Conservation (phyloP, 2,329 filamentous ascomycete genomes). For the Ophiostoma sp. region DNA sequence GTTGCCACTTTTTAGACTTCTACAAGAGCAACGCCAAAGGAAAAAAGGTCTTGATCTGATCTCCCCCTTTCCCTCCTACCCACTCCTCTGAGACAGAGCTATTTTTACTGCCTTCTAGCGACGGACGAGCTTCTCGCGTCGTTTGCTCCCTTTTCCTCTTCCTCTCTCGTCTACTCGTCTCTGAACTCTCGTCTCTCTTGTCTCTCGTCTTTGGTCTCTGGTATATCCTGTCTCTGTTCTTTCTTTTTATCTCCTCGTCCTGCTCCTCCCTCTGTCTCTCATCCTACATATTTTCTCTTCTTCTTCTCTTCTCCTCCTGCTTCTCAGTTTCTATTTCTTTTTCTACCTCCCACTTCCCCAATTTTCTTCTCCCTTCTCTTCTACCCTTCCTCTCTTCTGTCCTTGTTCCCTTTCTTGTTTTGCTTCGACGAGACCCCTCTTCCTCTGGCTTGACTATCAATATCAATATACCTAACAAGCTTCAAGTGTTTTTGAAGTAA, state of each 20-base stretch:
- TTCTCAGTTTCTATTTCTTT: slow-evolving; percentile 19
- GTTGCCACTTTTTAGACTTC: slow-evolving; percentile 22
- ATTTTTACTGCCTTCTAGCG: slow-evolving; percentile 17
- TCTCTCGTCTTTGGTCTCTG: background rate
- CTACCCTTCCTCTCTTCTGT: slow-evolving; percentile 6
- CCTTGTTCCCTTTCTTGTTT: slow-evolving; percentile 9
- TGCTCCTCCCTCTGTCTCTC: slow-evolving; percentile 10
- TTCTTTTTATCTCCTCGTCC: slow-evolving; percentile 16
- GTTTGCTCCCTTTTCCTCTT: slow-evolving; percentile 11
- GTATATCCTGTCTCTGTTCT: slow-evolving; percentile 8
- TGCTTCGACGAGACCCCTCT: background rate
- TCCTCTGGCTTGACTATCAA: slow-evolving; percentile 7
- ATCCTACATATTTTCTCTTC: background rate
- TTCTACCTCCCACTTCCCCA: slow-evolving; percentile 26
- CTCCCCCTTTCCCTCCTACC: slow-evolving; percentile 15
- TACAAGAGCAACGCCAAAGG: slow-evolving; percentile 11
- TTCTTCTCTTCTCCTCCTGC: background rate
- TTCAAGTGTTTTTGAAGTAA: slow-evolving; percentile 11
- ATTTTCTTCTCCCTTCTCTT: slow-evolving; percentile 10
- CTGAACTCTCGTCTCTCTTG: background rate
- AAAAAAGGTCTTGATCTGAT: slow-evolving; percentile 13
- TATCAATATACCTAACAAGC: background rate
- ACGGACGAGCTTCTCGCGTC: slow-evolving; percentile 10
- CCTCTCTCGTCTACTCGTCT: slow-evolving; percentile 3
- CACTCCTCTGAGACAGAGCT: slow-evolving; percentile 16